Percentiles rank a stretch among this genome's conserved stretches.
Conservation (phyloP, 2,329 filamentous ascomycete genomes). For the Colletotrichum godetiae region DNA sequence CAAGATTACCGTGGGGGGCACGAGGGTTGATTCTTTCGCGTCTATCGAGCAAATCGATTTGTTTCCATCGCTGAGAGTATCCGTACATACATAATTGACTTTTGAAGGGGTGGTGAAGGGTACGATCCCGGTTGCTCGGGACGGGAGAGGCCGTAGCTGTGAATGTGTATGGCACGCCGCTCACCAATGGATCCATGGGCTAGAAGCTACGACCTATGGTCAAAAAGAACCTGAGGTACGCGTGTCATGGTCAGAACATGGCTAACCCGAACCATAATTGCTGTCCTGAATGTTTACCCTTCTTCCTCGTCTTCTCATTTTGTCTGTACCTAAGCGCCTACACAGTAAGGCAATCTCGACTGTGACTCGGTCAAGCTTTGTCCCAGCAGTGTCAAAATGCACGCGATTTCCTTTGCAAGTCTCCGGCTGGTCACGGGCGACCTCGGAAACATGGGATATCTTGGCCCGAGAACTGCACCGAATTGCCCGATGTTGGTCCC, state of each 20-base stretch:
- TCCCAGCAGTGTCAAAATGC: not conserved
- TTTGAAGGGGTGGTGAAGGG: not conserved
- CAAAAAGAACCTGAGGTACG: not conserved
- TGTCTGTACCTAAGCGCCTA: not conserved
- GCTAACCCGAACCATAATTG: not conserved
- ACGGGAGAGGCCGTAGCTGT: not conserved
- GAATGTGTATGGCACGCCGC: not conserved
- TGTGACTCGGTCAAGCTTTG: not conserved
- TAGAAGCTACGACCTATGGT: not conserved
- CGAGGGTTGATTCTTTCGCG: not conserved
- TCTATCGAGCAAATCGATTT: not conserved
- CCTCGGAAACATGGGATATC: constrained; percentile 14
- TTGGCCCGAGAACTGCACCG: constrained; percentile 20
- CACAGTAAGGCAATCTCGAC: not conserved
- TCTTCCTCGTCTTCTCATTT: not conserved
- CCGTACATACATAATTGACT: not conserved
- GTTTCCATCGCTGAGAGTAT: not conserved
- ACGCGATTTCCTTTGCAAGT: not conserved
- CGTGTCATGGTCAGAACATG: not conserved
- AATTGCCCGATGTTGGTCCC: not conserved
- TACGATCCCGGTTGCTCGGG: not conserved
- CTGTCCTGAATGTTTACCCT: not conserved
- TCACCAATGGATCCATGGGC: not conserved
- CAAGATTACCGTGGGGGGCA: not conserved
- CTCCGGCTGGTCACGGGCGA: not conserved